Conservation (phyloP, 2,329 filamentous ascomycete species). For the Penicillium sp. region DNA sequence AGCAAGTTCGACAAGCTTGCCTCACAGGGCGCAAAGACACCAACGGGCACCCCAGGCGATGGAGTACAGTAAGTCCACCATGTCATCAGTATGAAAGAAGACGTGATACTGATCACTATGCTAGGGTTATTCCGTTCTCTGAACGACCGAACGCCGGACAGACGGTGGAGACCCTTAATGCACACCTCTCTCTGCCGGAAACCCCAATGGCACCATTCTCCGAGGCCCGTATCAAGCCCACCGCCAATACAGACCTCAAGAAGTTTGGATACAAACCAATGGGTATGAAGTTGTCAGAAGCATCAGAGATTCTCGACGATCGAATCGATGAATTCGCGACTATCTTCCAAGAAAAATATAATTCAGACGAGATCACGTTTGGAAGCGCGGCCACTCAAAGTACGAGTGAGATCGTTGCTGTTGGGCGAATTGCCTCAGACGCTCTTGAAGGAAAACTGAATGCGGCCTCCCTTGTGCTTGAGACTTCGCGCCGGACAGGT, state of each 20-base stretch:
- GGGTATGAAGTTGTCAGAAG: slow-evolving; percentile 90
- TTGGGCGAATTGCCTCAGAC: slow-evolving; percentile 90
- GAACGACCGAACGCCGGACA: slow-evolving; percentile 79
- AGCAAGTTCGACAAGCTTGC: slow-evolving; percentile 49
- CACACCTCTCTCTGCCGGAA: slow-evolving; percentile 67
- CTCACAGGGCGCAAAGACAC: slow-evolving; percentile 51
- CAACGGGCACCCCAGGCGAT: slow-evolving; percentile 30
- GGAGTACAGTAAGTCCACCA: slow-evolving; percentile 39
- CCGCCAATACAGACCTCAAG: slow-evolving; percentile 82
- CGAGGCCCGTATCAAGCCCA: slow-evolving; percentile 79
- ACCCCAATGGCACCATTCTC: slow-evolving; percentile 70
- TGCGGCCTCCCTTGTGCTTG: slow-evolving; percentile 78
- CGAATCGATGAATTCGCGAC: slow-evolving; percentile 85
- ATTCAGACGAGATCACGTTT: slow-evolving; percentile 76
- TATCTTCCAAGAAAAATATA: slow-evolving; percentile 72
- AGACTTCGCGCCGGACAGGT: slow-evolving; percentile 81
- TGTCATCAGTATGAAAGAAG: not conserved
- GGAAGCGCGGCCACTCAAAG: slow-evolving; percentile 84
- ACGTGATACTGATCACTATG: slow-evolving; percentile 13
- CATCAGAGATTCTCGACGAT: slow-evolving; percentile 91
- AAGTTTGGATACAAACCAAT: slow-evolving; percentile 91
- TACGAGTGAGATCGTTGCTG: slow-evolving; percentile 82
- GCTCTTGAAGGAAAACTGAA: slow-evolving; percentile 83
- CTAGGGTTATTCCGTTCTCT: slow-evolving; percentile 66
- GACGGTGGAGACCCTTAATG: slow-evolving; percentile 79